phyloP scores from a whole-genome alignment of 2,329 filamentous ascomycete species.

The Tolypocladium nubicola region DNA sequence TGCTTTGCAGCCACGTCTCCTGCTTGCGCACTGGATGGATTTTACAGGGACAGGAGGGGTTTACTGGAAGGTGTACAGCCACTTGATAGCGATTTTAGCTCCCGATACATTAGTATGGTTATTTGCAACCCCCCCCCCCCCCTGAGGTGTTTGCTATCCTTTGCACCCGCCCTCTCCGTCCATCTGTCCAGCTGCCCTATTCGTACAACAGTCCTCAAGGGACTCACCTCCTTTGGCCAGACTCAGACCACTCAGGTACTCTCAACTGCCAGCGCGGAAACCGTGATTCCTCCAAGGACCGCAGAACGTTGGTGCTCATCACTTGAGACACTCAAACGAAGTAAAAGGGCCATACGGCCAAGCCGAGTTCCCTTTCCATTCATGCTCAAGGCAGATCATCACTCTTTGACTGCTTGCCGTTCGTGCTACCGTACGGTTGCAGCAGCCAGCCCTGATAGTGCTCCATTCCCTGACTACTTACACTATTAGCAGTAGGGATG shows the following conservation, averaged over 20 bases:
- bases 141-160: background rate
- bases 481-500: slow-evolving; percentile 19
- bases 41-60: background rate
- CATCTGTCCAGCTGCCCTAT: background rate
- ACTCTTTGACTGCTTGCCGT: slow-evolving; percentile 18
- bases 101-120: background rate
- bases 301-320: background rate
- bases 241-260: background rate
- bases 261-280: too few species aligned
- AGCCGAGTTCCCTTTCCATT: background rate
- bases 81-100: background rate
- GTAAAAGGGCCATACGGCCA: background rate
- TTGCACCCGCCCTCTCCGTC: background rate
- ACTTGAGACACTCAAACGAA: background rate
- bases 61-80: background rate
- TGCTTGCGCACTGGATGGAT: background rate
- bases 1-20: slow-evolving; percentile 1
- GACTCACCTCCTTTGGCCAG: background rate
- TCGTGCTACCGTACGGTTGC: slow-evolving; percentile 23
- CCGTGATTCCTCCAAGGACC: background rate
- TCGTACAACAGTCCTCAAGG: background rate
- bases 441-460: slow-evolving; percentile 27
- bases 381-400: slow-evolving; percentile 20
- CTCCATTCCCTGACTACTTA: slow-evolving; percentile 18
- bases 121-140: background rate